Conservation (phyloP, 495 filamentous ascomycete species). For the Schizothecium vesticola region DNA sequence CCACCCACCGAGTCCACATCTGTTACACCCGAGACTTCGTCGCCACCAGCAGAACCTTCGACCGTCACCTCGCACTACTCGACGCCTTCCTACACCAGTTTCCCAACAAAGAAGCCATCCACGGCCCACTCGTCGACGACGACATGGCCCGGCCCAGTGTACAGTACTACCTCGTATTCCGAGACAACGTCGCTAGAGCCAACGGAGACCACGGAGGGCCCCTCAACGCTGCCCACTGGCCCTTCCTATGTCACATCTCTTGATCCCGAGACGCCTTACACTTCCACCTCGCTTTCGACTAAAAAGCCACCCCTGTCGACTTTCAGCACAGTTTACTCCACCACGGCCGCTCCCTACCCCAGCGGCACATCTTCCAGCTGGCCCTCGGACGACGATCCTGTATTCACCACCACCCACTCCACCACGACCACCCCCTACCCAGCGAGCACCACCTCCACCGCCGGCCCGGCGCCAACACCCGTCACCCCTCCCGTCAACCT, state of each 20-base stretch:
- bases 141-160: too few species aligned
- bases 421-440: neutral
- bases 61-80: too few species aligned
- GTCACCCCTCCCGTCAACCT: neutral
- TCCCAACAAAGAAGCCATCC: too few species aligned
- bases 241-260: neutral
- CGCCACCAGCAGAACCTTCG: too few species aligned
- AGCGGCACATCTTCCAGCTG: neutral
- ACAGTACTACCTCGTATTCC: too few species aligned
- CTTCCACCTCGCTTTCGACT: neutral
- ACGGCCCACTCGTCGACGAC: too few species aligned
- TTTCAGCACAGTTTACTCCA: neutral
- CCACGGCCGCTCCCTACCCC: neutral
- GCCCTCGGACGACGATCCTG: neutral
- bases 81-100: too few species aligned
- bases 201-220: neutral
- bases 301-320: neutral
- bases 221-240: neutral
- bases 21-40: neutral
- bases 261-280: neutral
- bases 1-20: neutral
- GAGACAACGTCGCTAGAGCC: neutral
- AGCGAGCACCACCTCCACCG: neutral
- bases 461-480: neutral
- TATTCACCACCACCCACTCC: neutral